Percentiles rank a stretch among this genome's conserved stretches.
These are phyloP conservation scores for Picochlorum sp. DNA, from an alignment of 139 green algal genomes.

Conservation along the genomic window DNA sequence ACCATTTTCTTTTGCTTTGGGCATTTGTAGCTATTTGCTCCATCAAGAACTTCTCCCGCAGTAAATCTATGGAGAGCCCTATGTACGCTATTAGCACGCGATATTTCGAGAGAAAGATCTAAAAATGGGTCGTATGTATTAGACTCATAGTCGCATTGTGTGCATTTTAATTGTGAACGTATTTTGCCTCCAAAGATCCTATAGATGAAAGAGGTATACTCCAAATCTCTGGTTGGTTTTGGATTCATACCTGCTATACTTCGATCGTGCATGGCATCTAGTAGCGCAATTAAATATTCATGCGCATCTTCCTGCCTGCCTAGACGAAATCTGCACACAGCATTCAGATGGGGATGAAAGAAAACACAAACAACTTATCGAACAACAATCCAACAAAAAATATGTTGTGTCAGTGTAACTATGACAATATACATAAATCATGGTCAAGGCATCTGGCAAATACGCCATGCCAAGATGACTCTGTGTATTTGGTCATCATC, in stretches of 20 bases:
- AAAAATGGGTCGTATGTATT: constrained; percentile 85
- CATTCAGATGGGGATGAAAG: neutral
- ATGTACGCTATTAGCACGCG: constrained; percentile 35
- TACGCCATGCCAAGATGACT: neutral
- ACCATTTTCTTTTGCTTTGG: constrained; percentile 54
- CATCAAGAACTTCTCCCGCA: constrained; percentile 63
- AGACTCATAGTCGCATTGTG: constrained; percentile 62
- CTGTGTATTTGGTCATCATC: constrained; percentile 17
- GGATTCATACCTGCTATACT: constrained; percentile 33
- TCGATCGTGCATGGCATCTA: constrained; percentile 80
- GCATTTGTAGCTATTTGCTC: constrained; percentile 83
- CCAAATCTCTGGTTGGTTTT: constrained; percentile 51
- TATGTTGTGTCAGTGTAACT: constrained; percentile 52
- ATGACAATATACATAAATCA: constrained; percentile 31
- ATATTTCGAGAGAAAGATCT: constrained; percentile 85
- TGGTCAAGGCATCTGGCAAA: neutral
- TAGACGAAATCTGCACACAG: constrained; percentile 55
- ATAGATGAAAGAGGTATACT: constrained; percentile 70
- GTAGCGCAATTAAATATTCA: constrained; percentile 79
- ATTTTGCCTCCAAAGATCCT: constrained; percentile 81
- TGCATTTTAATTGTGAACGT: constrained; percentile 78
- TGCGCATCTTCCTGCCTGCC: constrained; percentile 84
- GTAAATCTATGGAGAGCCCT: constrained; percentile 64
- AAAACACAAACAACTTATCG: neutral
- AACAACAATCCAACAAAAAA: neutral